Evolutionary conservation across 352 stramenopile species (phyloP), one percentile per base, ranked within the genome.

Genomic region (Pythium biforme): DNA sequence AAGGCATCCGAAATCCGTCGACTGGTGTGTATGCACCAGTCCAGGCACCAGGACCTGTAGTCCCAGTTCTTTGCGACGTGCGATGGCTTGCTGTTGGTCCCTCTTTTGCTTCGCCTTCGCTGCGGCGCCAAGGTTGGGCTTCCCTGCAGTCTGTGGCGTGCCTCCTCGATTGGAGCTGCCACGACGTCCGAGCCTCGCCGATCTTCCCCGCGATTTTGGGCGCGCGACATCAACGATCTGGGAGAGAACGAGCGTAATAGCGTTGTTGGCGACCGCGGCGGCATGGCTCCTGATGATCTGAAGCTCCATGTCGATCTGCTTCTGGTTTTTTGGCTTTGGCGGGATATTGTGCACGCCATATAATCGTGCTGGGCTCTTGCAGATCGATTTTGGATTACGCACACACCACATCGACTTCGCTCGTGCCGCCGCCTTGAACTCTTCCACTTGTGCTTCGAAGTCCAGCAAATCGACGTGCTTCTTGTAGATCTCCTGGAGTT

Each of bases 391-490:
- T 1, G 50, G 47, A 29, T 89, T 70, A 19, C 76, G 77, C 14
- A 89, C 79, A 52, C 81, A 89, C 81, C 81, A 90, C 6, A 64
- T 73, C 14, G 81, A 90, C 29, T 69, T 73, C 15, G 70, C 68
- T 29, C 68, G 68, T 3, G 79, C 77, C n/a, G 79, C 70, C 15
- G 55, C 54, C 26, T 76, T 69, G 59, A 86, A 89, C 1, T 55
- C 47, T 19, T 84, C 66, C 27, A 81, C 60, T 26, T 72, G 74
- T 0, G 72, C 61, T 49, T 88, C 75, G 5, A 88, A 77, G 2
- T 61, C 65, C 14, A 73, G 22, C 9, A 70, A 55, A 34, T 65
- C 68, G 23, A 76, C 67, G 37, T 59, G 55, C 15, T 60, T 63
- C 6, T 60, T 64, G 59, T 88, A 86, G 33, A 90, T 81, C 29